phyloP scores from a whole-genome alignment of 306 rosid genomes.

The Alnus glutinosa region DNA sequence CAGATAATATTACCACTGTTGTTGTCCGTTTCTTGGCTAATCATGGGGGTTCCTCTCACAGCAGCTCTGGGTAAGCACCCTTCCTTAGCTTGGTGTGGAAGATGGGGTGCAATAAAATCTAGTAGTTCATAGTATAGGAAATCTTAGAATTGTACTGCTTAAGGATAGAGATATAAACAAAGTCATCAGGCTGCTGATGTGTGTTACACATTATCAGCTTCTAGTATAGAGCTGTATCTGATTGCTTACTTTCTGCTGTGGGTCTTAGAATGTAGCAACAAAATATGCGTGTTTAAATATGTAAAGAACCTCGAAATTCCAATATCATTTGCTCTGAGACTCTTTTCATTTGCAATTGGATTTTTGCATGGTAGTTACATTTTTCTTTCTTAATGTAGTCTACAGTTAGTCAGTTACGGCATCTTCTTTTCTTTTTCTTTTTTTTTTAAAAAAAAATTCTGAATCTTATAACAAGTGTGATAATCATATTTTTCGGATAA shows the following conservation, averaged over 20 bases:
- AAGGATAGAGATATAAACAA: slow-evolving; percentile 33
- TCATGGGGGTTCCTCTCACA: slow-evolving; percentile 54
- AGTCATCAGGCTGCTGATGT: slow-evolving; percentile 30
- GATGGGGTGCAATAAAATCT: slow-evolving; percentile 29
- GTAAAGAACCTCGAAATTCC: slow-evolving; percentile 30
- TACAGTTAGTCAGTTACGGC: background rate
- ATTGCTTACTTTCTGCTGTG: slow-evolving; percentile 31
- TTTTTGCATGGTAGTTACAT: background rate
- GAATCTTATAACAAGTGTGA: background rate
- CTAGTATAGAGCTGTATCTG: slow-evolving; percentile 37
- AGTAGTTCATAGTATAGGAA: slow-evolving; percentile 42
- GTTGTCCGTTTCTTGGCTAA: slow-evolving; percentile 86
- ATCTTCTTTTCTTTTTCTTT: background rate
- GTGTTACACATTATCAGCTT: slow-evolving; percentile 20
- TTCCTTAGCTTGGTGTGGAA: background rate
- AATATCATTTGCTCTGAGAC: slow-evolving; percentile 27
- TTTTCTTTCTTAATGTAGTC: background rate
- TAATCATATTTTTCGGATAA: background rate
- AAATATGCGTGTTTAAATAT: slow-evolving; percentile 33
- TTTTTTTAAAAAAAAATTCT: background rate
- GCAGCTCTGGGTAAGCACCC: slow-evolving; percentile 41
- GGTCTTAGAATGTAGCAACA: slow-evolving; percentile 39
- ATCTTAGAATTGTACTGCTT: slow-evolving; percentile 50
- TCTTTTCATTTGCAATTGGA: slow-evolving; percentile 18
- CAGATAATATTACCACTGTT: slow-evolving; percentile 87